phyloP scores from a whole-genome alignment of 1,284 basidiomycete species.

The Rhodotorula sp. region DNA sequence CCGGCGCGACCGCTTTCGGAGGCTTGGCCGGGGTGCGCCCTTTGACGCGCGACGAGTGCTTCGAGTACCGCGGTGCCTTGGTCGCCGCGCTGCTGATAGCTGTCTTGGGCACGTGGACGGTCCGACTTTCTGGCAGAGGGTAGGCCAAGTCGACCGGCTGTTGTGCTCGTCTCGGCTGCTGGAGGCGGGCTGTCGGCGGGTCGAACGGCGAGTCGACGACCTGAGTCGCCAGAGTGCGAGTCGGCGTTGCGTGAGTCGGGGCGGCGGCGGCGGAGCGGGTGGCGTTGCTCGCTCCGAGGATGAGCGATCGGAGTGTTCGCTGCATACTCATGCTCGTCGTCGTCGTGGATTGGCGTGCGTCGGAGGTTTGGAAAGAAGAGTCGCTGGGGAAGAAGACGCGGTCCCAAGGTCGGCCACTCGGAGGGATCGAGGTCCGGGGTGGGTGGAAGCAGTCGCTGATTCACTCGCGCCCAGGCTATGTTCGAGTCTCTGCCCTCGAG shows the following conservation, averaged over 20 bases:
- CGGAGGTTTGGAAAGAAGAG: no score
- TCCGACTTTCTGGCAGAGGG: constrained; percentile 11
- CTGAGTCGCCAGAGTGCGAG: constrained; percentile 8
- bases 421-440: no score
- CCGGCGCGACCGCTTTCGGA: constrained; percentile 21
- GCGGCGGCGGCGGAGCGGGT: constrained; percentile 46
- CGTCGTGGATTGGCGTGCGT: neutral
- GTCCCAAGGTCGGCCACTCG: no score
- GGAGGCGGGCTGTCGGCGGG: neutral
- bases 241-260: constrained; percentile 40
- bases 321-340: neutral
- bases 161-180: neutral
- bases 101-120: constrained; percentile 19
- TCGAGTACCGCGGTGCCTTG: constrained; percentile 20
- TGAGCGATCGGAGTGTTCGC: neutral
- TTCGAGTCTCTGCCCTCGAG: no score
- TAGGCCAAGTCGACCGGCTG: constrained; percentile 2
- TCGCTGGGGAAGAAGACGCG: no score
- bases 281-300: constrained; percentile 38
- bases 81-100: neutral
- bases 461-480: no score
- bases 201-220: constrained; percentile 1
- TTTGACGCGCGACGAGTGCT: constrained; percentile 32
- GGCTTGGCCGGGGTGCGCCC: constrained; percentile 28
- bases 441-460: no score